These are phyloP conservation scores for Pistacia atlantica DNA, from an alignment of 345 rosid species.

Conservation along the genomic window DNA sequence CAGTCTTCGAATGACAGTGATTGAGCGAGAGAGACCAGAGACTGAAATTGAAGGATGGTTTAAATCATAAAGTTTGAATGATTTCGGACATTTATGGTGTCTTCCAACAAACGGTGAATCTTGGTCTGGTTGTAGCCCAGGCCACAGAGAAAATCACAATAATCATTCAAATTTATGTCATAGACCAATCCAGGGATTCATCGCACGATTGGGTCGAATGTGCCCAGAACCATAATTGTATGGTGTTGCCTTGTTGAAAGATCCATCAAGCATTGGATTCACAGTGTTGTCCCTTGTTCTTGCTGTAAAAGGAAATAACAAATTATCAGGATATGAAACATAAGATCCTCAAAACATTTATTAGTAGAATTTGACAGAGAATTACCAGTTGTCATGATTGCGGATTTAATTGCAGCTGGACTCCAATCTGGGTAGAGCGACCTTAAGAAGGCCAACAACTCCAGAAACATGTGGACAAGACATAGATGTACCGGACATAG, in stretches of 20 bases:
- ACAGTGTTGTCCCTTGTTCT: constrained; percentile 57
- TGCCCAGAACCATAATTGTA: constrained; percentile 72
- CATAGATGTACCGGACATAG: constrained; percentile 59
- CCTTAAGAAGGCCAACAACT: constrained; percentile 48
- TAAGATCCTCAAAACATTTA: background rate
- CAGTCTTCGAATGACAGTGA: constrained; percentile 46
- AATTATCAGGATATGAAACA: background rate
- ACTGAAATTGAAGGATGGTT: constrained; percentile 79
- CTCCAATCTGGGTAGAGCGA: constrained; percentile 52
- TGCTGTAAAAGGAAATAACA: constrained; percentile 31
- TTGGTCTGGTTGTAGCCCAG: constrained; percentile 52
- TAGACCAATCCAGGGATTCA: constrained; percentile 78
- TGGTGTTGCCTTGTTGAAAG: constrained; percentile 47
- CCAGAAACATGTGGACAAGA: constrained; percentile 67
- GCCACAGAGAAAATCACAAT: constrained; percentile 70
- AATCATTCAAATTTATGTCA: constrained; percentile 52
- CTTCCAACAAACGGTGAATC: constrained; percentile 34
- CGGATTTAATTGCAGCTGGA: constrained; percentile 59
- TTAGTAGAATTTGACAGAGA: background rate
- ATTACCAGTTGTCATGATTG: constrained; percentile 52
- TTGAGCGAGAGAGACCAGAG: constrained; percentile 27
- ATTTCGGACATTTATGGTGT: constrained; percentile 41
- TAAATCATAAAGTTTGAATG: constrained; percentile 45
- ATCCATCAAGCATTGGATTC: constrained; percentile 38
- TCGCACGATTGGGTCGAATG: constrained; percentile 71